A percentile compares a stretch with the other conserved stretches of the same genome.
phyloP scores from a whole-genome alignment of 2,329 filamentous ascomycete species.

The Neofusicoccum sp. region DNA sequence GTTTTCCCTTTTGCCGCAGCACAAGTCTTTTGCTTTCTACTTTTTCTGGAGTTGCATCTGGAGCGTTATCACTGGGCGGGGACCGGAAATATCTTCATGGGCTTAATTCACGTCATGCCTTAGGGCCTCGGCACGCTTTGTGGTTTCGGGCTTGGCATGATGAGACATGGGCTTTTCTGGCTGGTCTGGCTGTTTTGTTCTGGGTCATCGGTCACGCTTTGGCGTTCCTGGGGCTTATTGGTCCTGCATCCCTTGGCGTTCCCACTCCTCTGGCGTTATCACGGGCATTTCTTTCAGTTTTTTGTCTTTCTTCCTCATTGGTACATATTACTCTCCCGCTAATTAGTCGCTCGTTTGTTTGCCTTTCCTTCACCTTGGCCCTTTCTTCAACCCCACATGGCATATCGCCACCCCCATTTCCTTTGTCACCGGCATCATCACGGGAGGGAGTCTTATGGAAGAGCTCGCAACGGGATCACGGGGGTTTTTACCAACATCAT shows the following conservation, averaged over 20 bases:
- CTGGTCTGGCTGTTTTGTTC: neutral
- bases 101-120: conserved; percentile 1
- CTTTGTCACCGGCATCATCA: neutral
- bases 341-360: neutral
- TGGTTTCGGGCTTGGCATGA: conserved; percentile 12
- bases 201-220: conserved; percentile 4
- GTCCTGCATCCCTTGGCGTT: neutral
- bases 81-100: neutral
- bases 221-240: conserved; percentile 1
- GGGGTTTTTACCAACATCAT: neutral
- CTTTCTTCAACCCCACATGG: neutral
- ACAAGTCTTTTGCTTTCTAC: neutral
- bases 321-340: conserved; percentile 9
- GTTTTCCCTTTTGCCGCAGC: neutral
- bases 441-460: neutral
- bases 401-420: neutral
- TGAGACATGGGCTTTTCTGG: neutral
- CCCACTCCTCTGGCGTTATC: neutral
- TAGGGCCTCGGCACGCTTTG: conserved; percentile 6
- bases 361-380: neutral
- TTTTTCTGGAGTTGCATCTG: neutral
- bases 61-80: neutral
- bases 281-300: neutral
- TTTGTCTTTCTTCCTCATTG: neutral
- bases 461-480: conserved; percentile 2